Evolutionary conservation across 768 basidiomycete genomes (phyloP).

Genomic region (Sutorius australiensis): DNA sequence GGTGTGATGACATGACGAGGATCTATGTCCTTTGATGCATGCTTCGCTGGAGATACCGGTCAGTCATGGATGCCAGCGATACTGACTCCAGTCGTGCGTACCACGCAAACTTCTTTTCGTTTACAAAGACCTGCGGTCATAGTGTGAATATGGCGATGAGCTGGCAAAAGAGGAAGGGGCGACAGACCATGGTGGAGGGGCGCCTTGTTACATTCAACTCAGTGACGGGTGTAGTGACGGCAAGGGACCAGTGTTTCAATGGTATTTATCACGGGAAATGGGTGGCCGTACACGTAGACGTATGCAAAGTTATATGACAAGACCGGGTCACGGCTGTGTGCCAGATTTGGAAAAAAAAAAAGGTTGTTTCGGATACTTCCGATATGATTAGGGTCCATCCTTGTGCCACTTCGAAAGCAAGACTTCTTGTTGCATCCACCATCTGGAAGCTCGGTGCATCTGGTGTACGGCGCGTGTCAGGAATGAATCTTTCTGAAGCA

Average conservation of each 20-base stretch:
- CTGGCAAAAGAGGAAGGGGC: neutral
- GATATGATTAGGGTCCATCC: too few relatives aligned
- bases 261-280: constrained; percentile 3
- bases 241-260: too few relatives aligned
- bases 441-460: neutral
- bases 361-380: neutral
- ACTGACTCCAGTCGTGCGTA: constrained; percentile 29
- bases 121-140: constrained; percentile 59
- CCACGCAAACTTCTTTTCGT: constrained; percentile 75
- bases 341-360: neutral
- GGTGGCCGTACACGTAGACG: neutral
- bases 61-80: constrained; percentile 5
- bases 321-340: too few relatives aligned
- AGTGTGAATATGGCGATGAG: neutral
- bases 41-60: constrained; percentile 56
- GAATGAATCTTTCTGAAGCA: neutral
- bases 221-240: neutral
- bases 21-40: constrained; percentile 93
- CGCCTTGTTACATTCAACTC: constrained; percentile 13
- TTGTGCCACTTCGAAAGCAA: neutral
- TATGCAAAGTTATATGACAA: neutral
- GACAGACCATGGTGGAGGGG: constrained; percentile 22
- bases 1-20: constrained; percentile 81
- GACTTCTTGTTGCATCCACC: neutral
- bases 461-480: neutral